A percentile compares a stretch with the other conserved stretches of the same genome.
Conservation (phyloP, 495 filamentous ascomycete genomes). For the Parathielavia appendiculata region DNA sequence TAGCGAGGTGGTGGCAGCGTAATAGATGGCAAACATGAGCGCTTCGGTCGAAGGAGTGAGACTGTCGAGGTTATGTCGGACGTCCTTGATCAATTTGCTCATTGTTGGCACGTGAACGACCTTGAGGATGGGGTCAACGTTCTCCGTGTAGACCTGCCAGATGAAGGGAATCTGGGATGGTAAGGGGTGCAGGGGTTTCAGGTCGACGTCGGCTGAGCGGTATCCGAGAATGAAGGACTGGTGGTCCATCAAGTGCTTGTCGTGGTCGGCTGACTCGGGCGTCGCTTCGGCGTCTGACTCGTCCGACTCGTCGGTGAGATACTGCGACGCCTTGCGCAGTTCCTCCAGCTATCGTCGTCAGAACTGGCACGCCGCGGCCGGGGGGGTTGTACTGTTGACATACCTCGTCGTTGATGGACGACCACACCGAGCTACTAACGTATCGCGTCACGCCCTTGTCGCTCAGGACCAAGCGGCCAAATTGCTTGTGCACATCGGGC, state of each 20-base stretch:
- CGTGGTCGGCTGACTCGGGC: slow-evolving; percentile 35
- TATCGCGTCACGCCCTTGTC: slow-evolving; percentile 75
- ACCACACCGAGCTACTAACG: slow-evolving; percentile 85
- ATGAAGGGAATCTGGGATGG: slow-evolving; percentile 59
- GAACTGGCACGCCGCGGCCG: neutral
- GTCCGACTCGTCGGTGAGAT: slow-evolving; percentile 63
- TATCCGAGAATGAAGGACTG: slow-evolving; percentile 68
- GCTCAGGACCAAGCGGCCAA: slow-evolving; percentile 78
- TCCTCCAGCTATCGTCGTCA: slow-evolving; percentile 56
- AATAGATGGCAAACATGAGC: slow-evolving; percentile 75
- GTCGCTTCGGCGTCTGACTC: slow-evolving; percentile 50
- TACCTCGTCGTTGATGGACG: slow-evolving; percentile 78
- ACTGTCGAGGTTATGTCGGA: slow-evolving; percentile 47
- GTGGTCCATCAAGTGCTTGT: slow-evolving; percentile 46
- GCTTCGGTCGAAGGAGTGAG: slow-evolving; percentile 62
- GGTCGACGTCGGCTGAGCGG: slow-evolving; percentile 52
- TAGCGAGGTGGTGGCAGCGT: slow-evolving; percentile 66
- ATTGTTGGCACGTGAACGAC: slow-evolving; percentile 61
- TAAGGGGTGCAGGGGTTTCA: slow-evolving; percentile 49
- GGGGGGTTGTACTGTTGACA: neutral
- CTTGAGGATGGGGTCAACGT: slow-evolving; percentile 67
- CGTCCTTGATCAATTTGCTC: slow-evolving; percentile 42
- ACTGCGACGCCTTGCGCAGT: slow-evolving; percentile 63
- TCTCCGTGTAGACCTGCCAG: slow-evolving; percentile 64
- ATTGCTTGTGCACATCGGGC: slow-evolving; percentile 55